These are phyloP conservation scores for Pisolithus orientalis DNA, from an alignment of 768 basidiomycete species.

Conservation along the genomic window DNA sequence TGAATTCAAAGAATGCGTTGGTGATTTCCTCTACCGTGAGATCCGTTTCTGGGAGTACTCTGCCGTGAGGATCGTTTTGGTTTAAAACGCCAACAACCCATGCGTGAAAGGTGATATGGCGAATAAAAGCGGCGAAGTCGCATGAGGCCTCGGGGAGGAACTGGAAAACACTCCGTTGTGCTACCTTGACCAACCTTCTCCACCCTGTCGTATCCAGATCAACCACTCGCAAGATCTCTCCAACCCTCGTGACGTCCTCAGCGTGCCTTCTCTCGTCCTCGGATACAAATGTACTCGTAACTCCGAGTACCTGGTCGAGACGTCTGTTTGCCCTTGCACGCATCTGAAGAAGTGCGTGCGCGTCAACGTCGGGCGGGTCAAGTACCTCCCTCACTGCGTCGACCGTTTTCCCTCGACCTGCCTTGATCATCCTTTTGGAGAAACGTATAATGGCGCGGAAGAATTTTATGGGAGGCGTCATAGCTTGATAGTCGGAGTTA, in stretches of 20 bases:
- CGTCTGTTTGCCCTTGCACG: neutral
- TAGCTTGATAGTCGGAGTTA: neutral
- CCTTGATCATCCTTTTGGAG: neutral
- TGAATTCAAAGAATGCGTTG: conserved; percentile 33
- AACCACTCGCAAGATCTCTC: neutral
- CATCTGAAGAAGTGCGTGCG: neutral
- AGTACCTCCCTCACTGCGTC: neutral
- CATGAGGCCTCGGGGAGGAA: neutral
- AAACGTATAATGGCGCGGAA: neutral
- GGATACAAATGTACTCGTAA: conserved; percentile 44
- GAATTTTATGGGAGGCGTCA: neutral
- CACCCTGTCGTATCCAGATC: neutral
- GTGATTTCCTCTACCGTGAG: conserved; percentile 34
- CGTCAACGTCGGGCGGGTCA: neutral
- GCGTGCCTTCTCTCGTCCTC: conserved; percentile 18
- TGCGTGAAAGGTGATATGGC: conserved; percentile 37
- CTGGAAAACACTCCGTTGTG: neutral
- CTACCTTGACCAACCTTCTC: neutral
- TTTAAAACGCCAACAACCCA: conserved; percentile 38
- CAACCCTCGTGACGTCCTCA: conserved; percentile 20
- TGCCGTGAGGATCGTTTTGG: conserved; percentile 16
- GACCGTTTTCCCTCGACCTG: neutral
- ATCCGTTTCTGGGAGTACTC: conserved; percentile 18
- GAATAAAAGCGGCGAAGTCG: conserved; percentile 37
- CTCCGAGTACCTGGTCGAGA: neutral